A percentile compares a stretch with the other conserved stretches of the same genome.
Conservation (phyloP, 148 eudicot species). For the Talinum fruticosum region DNA sequence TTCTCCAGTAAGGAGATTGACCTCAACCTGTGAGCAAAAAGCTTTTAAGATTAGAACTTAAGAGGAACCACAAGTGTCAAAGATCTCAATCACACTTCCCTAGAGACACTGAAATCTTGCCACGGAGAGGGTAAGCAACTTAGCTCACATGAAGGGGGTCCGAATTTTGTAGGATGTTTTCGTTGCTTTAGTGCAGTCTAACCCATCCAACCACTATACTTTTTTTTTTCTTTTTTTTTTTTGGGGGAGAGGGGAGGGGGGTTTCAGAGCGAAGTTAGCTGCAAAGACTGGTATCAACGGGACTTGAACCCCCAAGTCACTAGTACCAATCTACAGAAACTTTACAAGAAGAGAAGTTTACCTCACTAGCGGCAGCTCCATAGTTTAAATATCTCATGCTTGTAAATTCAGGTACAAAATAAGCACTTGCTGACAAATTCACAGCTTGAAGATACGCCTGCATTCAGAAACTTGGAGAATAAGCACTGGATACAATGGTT, state of each 20-base stretch:
- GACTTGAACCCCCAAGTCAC: too few relatives aligned
- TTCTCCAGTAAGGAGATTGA: constrained; percentile 84
- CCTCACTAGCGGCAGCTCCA: constrained; percentile 97
- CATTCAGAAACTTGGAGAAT: constrained; percentile 16
- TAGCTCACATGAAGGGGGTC: too few relatives aligned
- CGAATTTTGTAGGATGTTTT: too few relatives aligned
- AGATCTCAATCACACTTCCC: not conserved
- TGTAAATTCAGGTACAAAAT: constrained; percentile 52
- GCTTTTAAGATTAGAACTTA: constrained; percentile 1
- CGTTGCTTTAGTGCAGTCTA: too few relatives aligned
- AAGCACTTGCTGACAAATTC: constrained; percentile 62
- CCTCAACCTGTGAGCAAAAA: constrained; percentile 62
- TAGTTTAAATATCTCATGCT: constrained; percentile 68
- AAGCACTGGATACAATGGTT: not conserved
- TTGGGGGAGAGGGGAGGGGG: too few relatives aligned
- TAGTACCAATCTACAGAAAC: too few relatives aligned
- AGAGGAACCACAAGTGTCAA: not conserved
- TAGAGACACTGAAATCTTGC: too few relatives aligned
- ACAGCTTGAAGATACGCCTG: constrained; percentile 63
- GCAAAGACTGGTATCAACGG: too few relatives aligned
- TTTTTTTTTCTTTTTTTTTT: too few relatives aligned
- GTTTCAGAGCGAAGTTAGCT: too few relatives aligned
- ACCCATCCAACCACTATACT: too few relatives aligned
- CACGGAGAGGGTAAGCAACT: too few relatives aligned
- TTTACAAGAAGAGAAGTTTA: constrained; percentile 14